Evolutionary conservation across 108 stramenopile genomes (phyloP).

Genomic region (Fragilariopsis cylindrus): DNA sequence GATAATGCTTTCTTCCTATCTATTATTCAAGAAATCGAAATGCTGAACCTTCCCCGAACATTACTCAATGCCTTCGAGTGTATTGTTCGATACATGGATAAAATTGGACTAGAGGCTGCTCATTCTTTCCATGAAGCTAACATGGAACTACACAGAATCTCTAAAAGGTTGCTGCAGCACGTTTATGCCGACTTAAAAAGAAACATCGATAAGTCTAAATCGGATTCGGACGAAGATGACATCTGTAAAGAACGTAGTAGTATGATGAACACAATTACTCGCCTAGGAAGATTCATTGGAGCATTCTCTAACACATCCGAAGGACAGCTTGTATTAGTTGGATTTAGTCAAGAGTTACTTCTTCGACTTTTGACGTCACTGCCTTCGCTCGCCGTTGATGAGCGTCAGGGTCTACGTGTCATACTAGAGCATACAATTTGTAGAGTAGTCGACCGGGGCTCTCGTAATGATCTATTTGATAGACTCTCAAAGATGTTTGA

Average conservation of each 20-base stretch:
- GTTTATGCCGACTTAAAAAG: slow-evolving; percentile 13
- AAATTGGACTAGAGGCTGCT: slow-evolving; percentile 13
- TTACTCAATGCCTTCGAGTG: slow-evolving; percentile 67
- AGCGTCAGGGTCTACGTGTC: neutral
- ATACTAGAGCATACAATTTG: slow-evolving; percentile 5
- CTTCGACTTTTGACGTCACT: neutral
- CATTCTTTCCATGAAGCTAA: slow-evolving; percentile 12
- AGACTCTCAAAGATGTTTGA: slow-evolving; percentile 2
- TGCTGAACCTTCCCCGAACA: slow-evolving; percentile 58
- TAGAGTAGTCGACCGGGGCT: neutral
- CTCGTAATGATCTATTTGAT: neutral
- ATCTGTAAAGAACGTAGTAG: neutral
- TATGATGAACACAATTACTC: slow-evolving; percentile 4
- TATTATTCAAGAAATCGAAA: slow-evolving; percentile 55
- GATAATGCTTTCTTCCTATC: slow-evolving; percentile 57
- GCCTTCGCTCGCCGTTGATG: neutral
- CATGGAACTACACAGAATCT: neutral
- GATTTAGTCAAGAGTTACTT: slow-evolving; percentile 1
- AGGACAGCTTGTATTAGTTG: neutral
- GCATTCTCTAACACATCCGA: slow-evolving; percentile 6
- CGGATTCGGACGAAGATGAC: neutral
- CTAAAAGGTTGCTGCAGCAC: neutral
- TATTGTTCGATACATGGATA: slow-evolving; percentile 27
- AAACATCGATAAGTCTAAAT: slow-evolving; percentile 3
- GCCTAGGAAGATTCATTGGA: neutral